Conservation (phyloP, 495 filamentous ascomycete species). For the Eremomyces bilateralis region DNA sequence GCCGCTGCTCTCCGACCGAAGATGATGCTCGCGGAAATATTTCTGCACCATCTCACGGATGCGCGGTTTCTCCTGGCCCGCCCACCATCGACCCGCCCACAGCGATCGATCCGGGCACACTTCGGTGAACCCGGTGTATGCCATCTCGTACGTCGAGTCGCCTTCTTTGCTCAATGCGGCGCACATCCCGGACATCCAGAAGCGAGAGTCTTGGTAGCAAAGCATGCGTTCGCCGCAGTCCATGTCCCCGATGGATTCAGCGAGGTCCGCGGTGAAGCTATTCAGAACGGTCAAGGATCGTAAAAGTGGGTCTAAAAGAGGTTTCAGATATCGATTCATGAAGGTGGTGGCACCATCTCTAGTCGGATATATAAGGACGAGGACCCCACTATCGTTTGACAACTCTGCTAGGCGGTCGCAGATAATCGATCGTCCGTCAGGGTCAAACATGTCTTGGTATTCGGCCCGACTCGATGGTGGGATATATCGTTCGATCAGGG, state of each 20-base stretch:
- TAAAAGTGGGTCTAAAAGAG: constrained; percentile 44
- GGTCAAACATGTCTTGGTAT: constrained; percentile 33
- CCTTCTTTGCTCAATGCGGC: constrained; percentile 14
- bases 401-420: constrained; percentile 46
- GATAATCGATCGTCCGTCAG: constrained; percentile 33
- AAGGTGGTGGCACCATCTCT: constrained; percentile 39
- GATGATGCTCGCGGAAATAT: too few species aligned
- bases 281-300: constrained; percentile 43
- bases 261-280: constrained; percentile 36
- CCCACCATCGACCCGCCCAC: constrained; percentile 48
- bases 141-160: constrained; percentile 21
- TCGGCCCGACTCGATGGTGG: constrained; percentile 40
- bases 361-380: constrained; percentile 53
- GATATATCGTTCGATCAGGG: constrained; percentile 49
- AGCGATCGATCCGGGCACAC: constrained; percentile 32
- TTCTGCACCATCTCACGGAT: constrained; percentile 36
- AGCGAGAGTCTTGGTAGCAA: constrained; percentile 20
- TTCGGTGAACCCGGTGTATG: constrained; percentile 29
- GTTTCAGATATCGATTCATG: constrained; percentile 39
- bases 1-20: too few species aligned
- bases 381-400: constrained; percentile 31
- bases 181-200: constrained; percentile 9
- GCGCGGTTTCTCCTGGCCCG: constrained; percentile 45
- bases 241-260: constrained; percentile 34
- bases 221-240: constrained; percentile 36